Percentiles rank a stretch among this genome's conserved stretches.
phyloP scores from a whole-genome alignment of 2,329 filamentous ascomycete species.

The Teratosphaeria epicoccoides region DNA sequence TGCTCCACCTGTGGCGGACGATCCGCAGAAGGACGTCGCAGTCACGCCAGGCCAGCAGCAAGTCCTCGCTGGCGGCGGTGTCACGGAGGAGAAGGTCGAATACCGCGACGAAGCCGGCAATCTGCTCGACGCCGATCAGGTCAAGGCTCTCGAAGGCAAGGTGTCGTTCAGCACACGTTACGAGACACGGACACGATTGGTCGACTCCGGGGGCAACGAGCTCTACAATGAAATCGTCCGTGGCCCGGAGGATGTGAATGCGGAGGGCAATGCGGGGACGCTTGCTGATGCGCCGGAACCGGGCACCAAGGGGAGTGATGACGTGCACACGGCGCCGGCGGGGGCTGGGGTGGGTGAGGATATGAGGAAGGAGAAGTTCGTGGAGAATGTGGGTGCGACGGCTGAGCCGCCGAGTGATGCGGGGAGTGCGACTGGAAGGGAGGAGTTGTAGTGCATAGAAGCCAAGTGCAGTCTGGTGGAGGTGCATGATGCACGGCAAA shows the following conservation, averaged over 20 bases:
- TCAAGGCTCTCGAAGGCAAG: slow-evolving; percentile 76
- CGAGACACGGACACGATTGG: slow-evolving; percentile 80
- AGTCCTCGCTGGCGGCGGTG: not conserved
- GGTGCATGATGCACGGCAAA: not conserved
- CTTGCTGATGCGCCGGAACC: slow-evolving; percentile 47
- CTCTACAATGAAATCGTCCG: slow-evolving; percentile 40
- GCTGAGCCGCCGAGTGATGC: slow-evolving; percentile 15
- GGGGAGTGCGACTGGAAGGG: slow-evolving; percentile 13
- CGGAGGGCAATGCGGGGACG: slow-evolving; percentile 34
- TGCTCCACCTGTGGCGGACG: slow-evolving; percentile 27
- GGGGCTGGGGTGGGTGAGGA: slow-evolving; percentile 32
- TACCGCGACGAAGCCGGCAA: slow-evolving; percentile 94
- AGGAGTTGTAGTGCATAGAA: slow-evolving; percentile 12
- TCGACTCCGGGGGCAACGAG: slow-evolving; percentile 72
- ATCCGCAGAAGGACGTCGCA: slow-evolving; percentile 26
- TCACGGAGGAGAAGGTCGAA: slow-evolving; percentile 73
- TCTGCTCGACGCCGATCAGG: slow-evolving; percentile 70
- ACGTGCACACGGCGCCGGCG: slow-evolving; percentile 31
- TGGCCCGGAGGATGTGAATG: slow-evolving; percentile 23
- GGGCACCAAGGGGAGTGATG: slow-evolving; percentile 36
- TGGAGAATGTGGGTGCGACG: slow-evolving; percentile 23
- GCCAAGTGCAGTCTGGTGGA: not conserved
- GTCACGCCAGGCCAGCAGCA: slow-evolving; percentile 19
- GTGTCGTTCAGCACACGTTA: slow-evolving; percentile 93
- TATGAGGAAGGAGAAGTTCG: slow-evolving; percentile 34